phyloP scores from a whole-genome alignment of 192 early-diverging fungal species.

The Neocallimastix lanati region DNA sequence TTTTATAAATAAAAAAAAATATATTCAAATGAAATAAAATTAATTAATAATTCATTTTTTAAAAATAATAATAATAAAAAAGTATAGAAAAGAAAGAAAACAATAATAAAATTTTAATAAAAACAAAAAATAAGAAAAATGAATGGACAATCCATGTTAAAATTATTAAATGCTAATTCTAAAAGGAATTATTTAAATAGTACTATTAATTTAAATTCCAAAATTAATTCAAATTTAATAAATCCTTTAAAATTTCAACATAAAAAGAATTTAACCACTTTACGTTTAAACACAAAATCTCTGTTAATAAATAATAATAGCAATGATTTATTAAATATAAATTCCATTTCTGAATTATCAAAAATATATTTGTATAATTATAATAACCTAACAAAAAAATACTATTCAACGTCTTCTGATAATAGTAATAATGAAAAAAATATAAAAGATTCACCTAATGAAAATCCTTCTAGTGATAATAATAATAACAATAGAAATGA shows the following conservation, averaged over 20 bases:
- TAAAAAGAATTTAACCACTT: neutral
- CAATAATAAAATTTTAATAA: no score
- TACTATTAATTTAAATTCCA: neutral
- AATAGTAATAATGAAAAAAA: neutral
- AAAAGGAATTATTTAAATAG: neutral
- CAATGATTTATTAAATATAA: neutral
- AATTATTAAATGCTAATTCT: neutral
- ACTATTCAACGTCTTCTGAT: neutral
- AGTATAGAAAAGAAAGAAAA: no score
- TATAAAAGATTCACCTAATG: no score
- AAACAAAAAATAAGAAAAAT: neutral
- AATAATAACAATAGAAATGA: neutral
- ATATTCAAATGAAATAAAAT: no score
- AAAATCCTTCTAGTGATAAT: no score
- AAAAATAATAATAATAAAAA: no score
- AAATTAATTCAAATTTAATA: neutral
- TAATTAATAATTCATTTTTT: no score
- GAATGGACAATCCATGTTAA: neutral
- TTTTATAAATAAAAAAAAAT: no score
- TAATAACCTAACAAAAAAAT: neutral
- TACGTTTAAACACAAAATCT: neutral
- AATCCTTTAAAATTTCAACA: neutral
- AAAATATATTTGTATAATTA: neutral
- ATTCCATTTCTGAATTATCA: neutral
- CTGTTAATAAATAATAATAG: neutral